Evolutionary conservation across 345 rosid species (phyloP), one percentile per base, ranked within the genome.

Genomic region (Eucalyptus camaldulensis): DNA sequence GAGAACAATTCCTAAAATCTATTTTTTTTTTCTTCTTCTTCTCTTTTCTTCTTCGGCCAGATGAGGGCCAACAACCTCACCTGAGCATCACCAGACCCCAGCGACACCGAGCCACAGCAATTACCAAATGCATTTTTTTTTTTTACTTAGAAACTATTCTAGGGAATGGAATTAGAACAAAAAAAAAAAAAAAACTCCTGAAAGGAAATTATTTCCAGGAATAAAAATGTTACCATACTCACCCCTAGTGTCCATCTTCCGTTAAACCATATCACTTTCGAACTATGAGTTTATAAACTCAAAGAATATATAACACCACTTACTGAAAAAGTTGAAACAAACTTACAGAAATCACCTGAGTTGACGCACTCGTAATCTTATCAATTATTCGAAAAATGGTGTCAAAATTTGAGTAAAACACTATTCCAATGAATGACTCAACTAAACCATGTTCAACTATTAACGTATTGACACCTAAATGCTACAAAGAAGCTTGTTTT

Each of bases 61-160:
- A 51, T 51, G 22, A 51, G 56, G 4, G 56, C 22, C 56, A 17
- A 17, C 4, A 7, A 51, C 0, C 21, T 51, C 8, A 3, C 54
- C 0, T 0, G 21, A 16, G 54, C 1, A 3, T 51, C 54, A 6
- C 21, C 4, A 0, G 21, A 4, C 3, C 54, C 54, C 0, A 3
- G 8, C 1, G 4, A 51, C 8, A 51, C 2, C 0, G 1, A 51
- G 54, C 7, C 54, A 51, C 54, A 6, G 0, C 54, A 16, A 51
- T 51, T 17, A 51, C 54, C 54, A 51, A 16, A 7, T 51, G 8
- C 4, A 1, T 51, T 51, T 51, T 51, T 50, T 16, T 51, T 51
- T 50, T 51, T 17, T 51, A 51, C 9, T 51, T 8, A 51, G 22
- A 51, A 51, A 51, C 56, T 51, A 51, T 17, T 17, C 2, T 51